Conservation (phyloP, 2,329 filamentous ascomycete species). For the Sarocladium brachiariae region DNA sequence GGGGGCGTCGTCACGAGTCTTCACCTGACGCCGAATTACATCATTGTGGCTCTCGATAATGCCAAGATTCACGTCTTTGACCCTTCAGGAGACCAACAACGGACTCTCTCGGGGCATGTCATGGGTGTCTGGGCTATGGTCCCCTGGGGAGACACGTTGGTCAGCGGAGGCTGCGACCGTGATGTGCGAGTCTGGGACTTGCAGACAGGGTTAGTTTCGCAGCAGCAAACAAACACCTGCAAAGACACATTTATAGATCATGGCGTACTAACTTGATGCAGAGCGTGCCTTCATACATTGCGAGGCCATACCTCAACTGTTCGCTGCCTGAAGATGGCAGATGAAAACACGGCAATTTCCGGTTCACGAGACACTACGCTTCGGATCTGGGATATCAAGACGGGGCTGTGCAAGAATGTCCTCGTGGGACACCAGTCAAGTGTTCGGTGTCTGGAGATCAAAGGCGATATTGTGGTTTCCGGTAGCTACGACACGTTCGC, state of each 20-base stretch:
- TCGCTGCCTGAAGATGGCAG: constrained; percentile 95
- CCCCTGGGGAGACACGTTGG: constrained; percentile 89
- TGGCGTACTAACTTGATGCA: constrained; percentile 28
- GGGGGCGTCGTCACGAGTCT: constrained; percentile 95
- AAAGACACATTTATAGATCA: too few species aligned
- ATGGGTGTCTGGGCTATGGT: constrained; percentile 99
- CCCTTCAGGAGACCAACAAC: constrained; percentile 78
- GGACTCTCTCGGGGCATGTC: constrained; percentile 87
- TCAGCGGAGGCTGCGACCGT: constrained; percentile 92
- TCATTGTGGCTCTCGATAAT: constrained; percentile 95
- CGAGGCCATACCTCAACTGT: constrained; percentile 96
- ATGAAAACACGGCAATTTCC: constrained; percentile 88
- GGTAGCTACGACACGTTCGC: constrained; percentile 97
- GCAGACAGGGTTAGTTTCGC: constrained; percentile 64
- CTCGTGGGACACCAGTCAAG: constrained; percentile 93
- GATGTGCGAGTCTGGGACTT: constrained; percentile 98
- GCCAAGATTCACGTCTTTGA: constrained; percentile 98
- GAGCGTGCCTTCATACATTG: constrained; percentile 70
- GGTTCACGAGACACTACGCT: constrained; percentile 92
- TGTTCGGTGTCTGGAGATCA: constrained; percentile 90
- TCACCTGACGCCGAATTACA: constrained; percentile 91
- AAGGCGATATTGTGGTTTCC: constrained; percentile 94
- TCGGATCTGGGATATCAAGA: constrained; percentile 88
- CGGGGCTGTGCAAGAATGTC: constrained; percentile 83
- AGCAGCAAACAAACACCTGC: neutral